phyloP scores from a whole-genome alignment of 495 filamentous ascomycete genomes.

The Penicillium angulare region DNA sequence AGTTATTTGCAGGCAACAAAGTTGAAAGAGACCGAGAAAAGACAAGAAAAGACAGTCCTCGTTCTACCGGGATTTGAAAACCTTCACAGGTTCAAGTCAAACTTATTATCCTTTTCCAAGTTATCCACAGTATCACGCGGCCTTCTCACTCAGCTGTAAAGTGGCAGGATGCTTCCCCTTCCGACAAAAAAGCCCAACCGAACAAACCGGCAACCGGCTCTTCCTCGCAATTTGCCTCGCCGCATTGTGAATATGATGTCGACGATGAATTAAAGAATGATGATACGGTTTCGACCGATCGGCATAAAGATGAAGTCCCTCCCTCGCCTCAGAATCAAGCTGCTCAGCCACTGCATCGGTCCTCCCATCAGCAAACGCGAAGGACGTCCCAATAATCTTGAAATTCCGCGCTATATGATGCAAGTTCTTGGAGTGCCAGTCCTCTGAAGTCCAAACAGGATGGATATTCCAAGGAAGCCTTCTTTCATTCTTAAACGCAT shows the following conservation, averaged over 20 bases:
- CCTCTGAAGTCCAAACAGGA: conserved; percentile 18
- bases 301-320: conserved; percentile 20
- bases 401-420: conserved; percentile 25
- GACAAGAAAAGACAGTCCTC: too few relatives aligned
- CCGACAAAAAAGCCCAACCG: conserved; percentile 14
- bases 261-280: conserved; percentile 14
- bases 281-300: conserved; percentile 25
- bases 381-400: conserved; percentile 30
- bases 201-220: conserved; percentile 15
- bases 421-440: conserved; percentile 29
- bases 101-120: neutral
- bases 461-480: conserved; percentile 23
- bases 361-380: conserved; percentile 25
- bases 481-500: conserved; percentile 23
- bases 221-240: conserved; percentile 20
- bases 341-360: conserved; percentile 13
- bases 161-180: conserved; percentile 19
- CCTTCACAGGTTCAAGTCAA: too few relatives aligned
- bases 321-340: conserved; percentile 3
- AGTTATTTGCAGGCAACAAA: neutral
- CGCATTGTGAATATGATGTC: conserved; percentile 23
- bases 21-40: neutral
- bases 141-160: conserved; percentile 1
- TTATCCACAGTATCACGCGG: neutral
- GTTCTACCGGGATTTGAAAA: too few relatives aligned